phyloP scores from a whole-genome alignment of 2,329 filamentous ascomycete genomes.

The Colletotrichum scovillei region DNA sequence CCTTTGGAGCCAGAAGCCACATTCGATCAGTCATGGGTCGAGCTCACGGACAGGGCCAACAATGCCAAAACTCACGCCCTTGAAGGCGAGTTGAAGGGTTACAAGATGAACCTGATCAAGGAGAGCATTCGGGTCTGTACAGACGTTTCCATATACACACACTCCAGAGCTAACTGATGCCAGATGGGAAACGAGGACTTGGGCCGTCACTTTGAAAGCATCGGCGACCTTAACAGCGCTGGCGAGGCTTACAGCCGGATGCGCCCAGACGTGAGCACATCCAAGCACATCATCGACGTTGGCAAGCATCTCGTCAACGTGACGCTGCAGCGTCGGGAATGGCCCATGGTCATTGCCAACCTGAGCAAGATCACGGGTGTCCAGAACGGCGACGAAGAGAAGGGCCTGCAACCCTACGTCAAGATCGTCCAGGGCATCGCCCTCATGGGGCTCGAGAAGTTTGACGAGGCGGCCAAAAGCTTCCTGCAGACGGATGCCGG shows the following conservation, averaged over 20 bases:
- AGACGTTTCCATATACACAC: not conserved
- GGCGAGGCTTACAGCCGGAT: constrained; percentile 85
- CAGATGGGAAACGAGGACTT: constrained; percentile 97
- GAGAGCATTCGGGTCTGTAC: constrained; percentile 87
- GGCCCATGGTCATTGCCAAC: constrained; percentile 73
- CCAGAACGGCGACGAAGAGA: constrained; percentile 57
- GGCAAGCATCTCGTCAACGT: constrained; percentile 82
- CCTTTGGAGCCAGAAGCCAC: constrained; percentile 76
- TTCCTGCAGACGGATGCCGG: constrained; percentile 73
- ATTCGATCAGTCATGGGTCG: constrained; percentile 81
- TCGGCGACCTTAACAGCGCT: constrained; percentile 78
- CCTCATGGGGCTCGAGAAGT: constrained; percentile 58
- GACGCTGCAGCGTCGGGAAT: constrained; percentile 81
- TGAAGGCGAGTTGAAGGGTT: constrained; percentile 86
- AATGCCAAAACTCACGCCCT: constrained; percentile 78
- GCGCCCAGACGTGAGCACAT: constrained; percentile 88
- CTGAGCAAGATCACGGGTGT: constrained; percentile 71
- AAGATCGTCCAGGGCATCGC: constrained; percentile 64
- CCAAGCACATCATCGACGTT: constrained; percentile 86
- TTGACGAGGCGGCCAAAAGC: constrained; percentile 72
- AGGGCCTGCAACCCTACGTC: constrained; percentile 62
- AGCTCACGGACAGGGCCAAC: constrained; percentile 73
- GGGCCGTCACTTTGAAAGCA: constrained; percentile 83
- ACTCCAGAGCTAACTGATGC: constrained; percentile 21
- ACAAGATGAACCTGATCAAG: constrained; percentile 97